Conservation (phyloP, 2,329 filamentous ascomycete genomes). For the Sclerotinia trifoliorum region DNA sequence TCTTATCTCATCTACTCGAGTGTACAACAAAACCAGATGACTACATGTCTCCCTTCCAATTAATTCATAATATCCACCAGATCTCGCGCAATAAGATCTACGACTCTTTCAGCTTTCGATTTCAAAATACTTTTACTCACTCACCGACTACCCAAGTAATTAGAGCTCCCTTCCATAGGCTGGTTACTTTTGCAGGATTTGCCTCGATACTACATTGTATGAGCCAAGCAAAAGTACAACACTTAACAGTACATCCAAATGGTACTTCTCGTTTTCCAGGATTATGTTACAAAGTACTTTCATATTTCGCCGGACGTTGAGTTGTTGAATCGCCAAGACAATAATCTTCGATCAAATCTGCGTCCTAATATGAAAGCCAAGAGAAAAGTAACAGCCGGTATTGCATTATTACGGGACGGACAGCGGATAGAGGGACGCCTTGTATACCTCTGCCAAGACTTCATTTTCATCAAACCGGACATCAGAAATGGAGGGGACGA, state of each 20-base stretch:
- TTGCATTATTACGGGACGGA: conserved; percentile 11
- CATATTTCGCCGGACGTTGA: conserved; percentile 14
- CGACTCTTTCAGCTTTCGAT: not conserved
- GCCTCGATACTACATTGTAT: conserved; percentile 7
- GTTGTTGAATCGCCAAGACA: conserved; percentile 22
- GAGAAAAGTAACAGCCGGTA: conserved; percentile 15
- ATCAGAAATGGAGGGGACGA: conserved; percentile 5
- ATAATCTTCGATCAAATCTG: conserved; percentile 14
- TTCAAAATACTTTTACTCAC: not conserved
- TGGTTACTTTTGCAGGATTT: not conserved
- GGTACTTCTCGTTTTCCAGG: conserved; percentile 11
- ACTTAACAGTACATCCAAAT: conserved; percentile 5
- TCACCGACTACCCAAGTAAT: not conserved
- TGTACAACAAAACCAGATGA: not conserved
- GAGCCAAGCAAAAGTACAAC: conserved; percentile 21
- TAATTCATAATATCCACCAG: no score
- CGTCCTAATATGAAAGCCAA: conserved; percentile 17
- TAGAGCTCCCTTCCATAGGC: not conserved
- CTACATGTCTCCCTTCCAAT: not conserved
- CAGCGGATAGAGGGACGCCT: conserved; percentile 20
- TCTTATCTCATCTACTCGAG: not conserved
- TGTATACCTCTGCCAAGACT: conserved; percentile 18
- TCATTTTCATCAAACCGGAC: not conserved
- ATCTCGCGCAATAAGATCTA: not conserved
- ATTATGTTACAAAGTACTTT: conserved; percentile 1